phyloP scores from a whole-genome alignment of 176 grass and related monocot species.

The Elaeis guineensis region DNA sequence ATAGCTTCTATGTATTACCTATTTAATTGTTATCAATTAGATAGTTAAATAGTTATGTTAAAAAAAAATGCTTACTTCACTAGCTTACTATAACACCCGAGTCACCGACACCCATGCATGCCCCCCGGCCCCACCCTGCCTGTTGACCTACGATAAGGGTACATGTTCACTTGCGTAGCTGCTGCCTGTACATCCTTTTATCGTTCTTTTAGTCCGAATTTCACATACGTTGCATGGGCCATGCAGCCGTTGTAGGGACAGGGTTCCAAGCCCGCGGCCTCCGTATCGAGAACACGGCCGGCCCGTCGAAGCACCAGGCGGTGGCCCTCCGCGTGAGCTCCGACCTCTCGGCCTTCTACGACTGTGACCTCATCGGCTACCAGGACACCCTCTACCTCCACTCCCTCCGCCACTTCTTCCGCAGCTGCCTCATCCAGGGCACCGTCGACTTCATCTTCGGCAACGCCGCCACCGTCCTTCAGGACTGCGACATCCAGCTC shows the following conservation, averaged over 20 bases:
- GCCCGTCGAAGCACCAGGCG: slow-evolving; percentile 15
- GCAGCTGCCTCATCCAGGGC: slow-evolving; percentile 9
- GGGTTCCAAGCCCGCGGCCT: slow-evolving; percentile 8
- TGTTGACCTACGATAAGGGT: no score
- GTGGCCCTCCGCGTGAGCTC: slow-evolving; percentile 14
- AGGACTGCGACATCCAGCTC: slow-evolving; percentile 16
- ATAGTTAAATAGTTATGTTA: no score
- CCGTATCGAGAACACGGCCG: slow-evolving; percentile 11
- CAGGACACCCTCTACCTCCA: slow-evolving; percentile 18
- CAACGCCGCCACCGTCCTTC: slow-evolving; percentile 9
- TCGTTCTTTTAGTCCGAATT: no score
- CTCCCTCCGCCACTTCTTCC: slow-evolving; percentile 19
- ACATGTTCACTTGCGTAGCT: no score
- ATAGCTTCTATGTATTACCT: no score
- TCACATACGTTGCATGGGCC: no score
- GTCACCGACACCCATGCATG: no score
- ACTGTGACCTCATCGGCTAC: slow-evolving; percentile 11
- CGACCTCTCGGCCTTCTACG: slow-evolving; percentile 16
- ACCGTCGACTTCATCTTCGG: slow-evolving; percentile 24
- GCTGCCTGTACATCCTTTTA: no score
- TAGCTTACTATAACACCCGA: no score
- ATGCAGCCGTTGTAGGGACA: slow-evolving; percentile 5
- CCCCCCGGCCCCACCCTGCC: no score
- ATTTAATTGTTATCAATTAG: no score
- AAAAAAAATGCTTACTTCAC: no score